phyloP scores from a whole-genome alignment of 441 rosid species.

The Populus tomentosa region DNA sequence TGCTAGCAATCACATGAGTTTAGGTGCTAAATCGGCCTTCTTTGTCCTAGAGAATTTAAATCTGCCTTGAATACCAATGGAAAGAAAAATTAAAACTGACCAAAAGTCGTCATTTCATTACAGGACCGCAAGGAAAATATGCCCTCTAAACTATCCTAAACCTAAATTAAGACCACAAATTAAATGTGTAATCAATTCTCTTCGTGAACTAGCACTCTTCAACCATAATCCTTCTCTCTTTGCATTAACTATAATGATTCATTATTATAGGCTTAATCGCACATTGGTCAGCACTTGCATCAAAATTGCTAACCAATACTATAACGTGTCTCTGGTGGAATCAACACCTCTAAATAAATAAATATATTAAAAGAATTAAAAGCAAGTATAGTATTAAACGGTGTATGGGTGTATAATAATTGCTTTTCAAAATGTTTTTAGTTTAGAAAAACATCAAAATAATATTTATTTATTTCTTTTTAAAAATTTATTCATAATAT shows the following conservation, averaged over 20 bases:
- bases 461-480: too few species aligned
- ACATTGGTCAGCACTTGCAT: background rate
- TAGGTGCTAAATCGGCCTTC: background rate
- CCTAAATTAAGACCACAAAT: background rate
- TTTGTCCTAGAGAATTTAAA: too few species aligned
- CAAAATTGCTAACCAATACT: background rate
- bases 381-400: too few species aligned
- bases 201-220: background rate
- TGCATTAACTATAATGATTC: background rate
- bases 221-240: background rate
- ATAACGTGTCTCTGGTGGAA: background rate
- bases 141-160: background rate
- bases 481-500: too few species aligned
- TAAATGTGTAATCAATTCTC: background rate
- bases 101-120: too few species aligned
- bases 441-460: too few species aligned
- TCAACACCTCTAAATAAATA: background rate
- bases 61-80: background rate
- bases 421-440: too few species aligned
- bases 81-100: background rate
- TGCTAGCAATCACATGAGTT: too few species aligned
- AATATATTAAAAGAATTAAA: too few species aligned
- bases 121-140: background rate
- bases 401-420: too few species aligned
- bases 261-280: background rate